Evolutionary conservation across 2,329 filamentous ascomycete genomes (phyloP).

Genomic region (Aureobasidium sp.): DNA sequence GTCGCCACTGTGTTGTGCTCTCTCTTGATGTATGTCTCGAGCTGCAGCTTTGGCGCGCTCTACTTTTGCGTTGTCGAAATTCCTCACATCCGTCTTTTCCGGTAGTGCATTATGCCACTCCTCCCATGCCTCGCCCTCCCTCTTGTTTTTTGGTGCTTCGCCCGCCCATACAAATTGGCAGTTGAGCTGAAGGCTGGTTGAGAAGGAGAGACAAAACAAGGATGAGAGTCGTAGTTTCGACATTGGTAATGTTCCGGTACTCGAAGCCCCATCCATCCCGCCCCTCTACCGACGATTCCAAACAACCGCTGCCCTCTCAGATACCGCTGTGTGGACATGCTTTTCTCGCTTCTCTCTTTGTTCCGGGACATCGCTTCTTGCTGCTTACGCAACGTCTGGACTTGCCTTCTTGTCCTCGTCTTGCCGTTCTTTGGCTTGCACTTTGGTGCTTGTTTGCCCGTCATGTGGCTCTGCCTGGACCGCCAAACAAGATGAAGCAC

Average conservation of each 20-base stretch:
- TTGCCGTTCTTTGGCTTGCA: constrained; percentile 23
- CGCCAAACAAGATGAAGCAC: constrained; percentile 20
- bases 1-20: constrained; percentile 28
- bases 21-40: constrained; percentile 18
- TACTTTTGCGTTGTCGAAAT: constrained; percentile 18
- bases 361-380: constrained; percentile 20
- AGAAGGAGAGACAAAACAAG: constrained; percentile 17
- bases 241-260: constrained; percentile 21
- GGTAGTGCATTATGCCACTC: neutral
- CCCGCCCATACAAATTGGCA: constrained; percentile 6
- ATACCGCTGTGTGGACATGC: constrained; percentile 25
- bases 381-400: constrained; percentile 6
- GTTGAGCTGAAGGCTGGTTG: constrained; percentile 17
- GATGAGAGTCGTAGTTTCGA: constrained; percentile 12
- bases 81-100: constrained; percentile 16
- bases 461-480: constrained; percentile 28
- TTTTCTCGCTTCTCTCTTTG: constrained; percentile 24
- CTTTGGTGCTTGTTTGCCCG: constrained; percentile 12
- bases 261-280: constrained; percentile 34
- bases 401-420: constrained; percentile 13
- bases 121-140: constrained; percentile 16
- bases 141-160: constrained; percentile 1
- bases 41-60: constrained; percentile 17
- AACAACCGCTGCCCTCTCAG: constrained; percentile 25
- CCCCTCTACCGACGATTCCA: constrained; percentile 31